Percentiles rank a stretch among this genome's conserved stretches.
Evolutionary conservation across 495 filamentous ascomycete species (phyloP).

Genomic region (Podospora anserina): DNA sequence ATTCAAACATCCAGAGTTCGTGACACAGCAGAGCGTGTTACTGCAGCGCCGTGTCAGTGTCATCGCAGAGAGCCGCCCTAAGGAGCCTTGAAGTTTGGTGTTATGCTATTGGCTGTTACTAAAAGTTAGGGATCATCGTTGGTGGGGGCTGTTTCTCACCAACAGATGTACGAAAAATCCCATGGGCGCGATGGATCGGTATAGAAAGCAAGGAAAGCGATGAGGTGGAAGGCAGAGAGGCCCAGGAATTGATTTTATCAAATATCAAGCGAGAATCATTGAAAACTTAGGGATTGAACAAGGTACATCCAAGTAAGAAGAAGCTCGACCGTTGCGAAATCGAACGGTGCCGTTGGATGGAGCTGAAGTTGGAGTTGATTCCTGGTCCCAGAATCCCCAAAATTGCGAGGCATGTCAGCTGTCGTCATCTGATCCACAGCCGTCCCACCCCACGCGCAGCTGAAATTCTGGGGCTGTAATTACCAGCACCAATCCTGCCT

Average conservation of each 20-base stretch:
- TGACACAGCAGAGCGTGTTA: not conserved
- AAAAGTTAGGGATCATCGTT: not conserved
- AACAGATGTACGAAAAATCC: not conserved
- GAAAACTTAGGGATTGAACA: not conserved
- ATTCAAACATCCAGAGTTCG: not conserved
- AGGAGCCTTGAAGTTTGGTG: not conserved
- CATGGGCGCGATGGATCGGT: too few species aligned
- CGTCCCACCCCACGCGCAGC: not conserved
- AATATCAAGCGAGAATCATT: too few species aligned
- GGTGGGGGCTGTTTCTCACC: not conserved
- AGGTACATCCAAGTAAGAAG: not conserved
- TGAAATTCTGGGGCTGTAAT: not conserved
- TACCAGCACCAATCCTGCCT: not conserved
- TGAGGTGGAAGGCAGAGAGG: too few species aligned
- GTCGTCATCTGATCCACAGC: constrained; percentile 6
- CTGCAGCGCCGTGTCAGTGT: not conserved
- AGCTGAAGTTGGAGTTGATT: not conserved
- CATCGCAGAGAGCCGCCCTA: not conserved
- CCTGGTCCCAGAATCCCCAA: not conserved
- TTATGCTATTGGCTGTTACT: not conserved
- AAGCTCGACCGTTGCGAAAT: not conserved
- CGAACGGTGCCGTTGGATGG: not conserved
- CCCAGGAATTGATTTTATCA: too few species aligned
- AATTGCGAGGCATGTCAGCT: not conserved
- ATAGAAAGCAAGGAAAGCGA: too few species aligned